Evolutionary conservation across 2,329 filamentous ascomycete genomes (phyloP), one percentile per base, ranked within the genome.

Genomic region (Penicillium nordicum): DNA sequence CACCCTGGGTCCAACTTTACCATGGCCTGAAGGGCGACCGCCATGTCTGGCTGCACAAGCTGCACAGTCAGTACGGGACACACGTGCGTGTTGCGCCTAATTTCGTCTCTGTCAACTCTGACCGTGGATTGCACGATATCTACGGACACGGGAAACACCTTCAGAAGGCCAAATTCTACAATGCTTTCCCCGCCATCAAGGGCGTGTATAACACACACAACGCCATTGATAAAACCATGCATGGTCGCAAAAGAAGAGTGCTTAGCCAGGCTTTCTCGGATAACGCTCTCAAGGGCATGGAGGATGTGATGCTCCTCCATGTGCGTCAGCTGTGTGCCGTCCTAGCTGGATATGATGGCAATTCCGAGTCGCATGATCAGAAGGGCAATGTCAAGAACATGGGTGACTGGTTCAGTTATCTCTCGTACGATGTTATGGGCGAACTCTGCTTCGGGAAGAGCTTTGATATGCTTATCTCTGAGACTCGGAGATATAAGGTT

Each of bases 1-100:
- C 68, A 11, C 69, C 71, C 16, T 82, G 77, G 61, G 82, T 87
- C 65, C 83, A 86, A 69, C 81, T 88, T 30, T 92, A 89, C 71
- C 86, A 91, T 63, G 88, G 88, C 46, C 89, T 86, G 74, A 87
- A 84, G 66, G 89, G 89, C 50, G 86, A 89, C 63, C 82, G 88
- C 1, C 89, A 92, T 68, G 80, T 92, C 18, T 84, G 88, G 67
- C 86, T 91, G 66, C 86, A 86, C 77, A 79, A 82, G 30, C 79
- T 87, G 63, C 90, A 95, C 71, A 77, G 86, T 63, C 80, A 82
- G 68, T 92, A 95, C 67, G 89, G 88, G 5, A 65, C 58, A 16
- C 67, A 85, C 49, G 88, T 93, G n/a, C 88, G 90, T 29, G 89
- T 88, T 62, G 88, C 88, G 0, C 90, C 90, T 43, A 90, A 91